These are phyloP conservation scores for Sorghum bicolor DNA, from an alignment of 176 grass and related monocot species.

Conservation along the genomic window Sorghum_bicolor_NCBIv3 NC_012870.2:2777001-2777500, in stretches of 20 bases:
- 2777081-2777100: not conserved
- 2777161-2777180: constrained; percentile 71
- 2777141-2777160: constrained; percentile 42
- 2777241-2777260: constrained; percentile 72
- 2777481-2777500: constrained; percentile 21
- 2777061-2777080: constrained; percentile 16
- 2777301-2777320: constrained; percentile 92
- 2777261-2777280: constrained; percentile 86
- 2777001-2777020: not conserved
- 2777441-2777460: not conserved
- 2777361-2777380: constrained; percentile 70
- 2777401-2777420: constrained; percentile 91
- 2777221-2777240: constrained; percentile 74
- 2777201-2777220: constrained; percentile 78
- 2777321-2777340: constrained; percentile 88
- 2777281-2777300: constrained; percentile 88
- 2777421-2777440: constrained; percentile 26
- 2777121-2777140: constrained; percentile 10
- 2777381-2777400: constrained; percentile 76
- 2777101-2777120: constrained; percentile 1
- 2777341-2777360: constrained; percentile 86
- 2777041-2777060: not conserved
- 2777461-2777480: constrained; percentile 22
- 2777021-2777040: not conserved
- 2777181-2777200: constrained; percentile 75